phyloP scores from a whole-genome alignment of 768 basidiomycete species.

The Auricularia cornea region DNA sequence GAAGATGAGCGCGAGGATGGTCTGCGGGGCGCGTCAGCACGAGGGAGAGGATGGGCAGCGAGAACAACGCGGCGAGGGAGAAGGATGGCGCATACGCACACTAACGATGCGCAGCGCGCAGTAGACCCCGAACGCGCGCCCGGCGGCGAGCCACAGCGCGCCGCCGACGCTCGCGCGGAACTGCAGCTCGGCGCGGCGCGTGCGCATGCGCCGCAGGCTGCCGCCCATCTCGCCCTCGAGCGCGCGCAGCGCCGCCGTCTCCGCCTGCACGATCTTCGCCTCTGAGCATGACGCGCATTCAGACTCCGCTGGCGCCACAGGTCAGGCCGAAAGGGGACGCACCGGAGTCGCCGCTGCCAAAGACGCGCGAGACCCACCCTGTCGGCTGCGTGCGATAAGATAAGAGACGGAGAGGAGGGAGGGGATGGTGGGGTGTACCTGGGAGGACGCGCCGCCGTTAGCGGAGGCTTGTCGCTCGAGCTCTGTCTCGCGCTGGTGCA shows the following conservation, averaged over 20 bases:
- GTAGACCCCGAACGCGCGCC: slow-evolving; percentile 55
- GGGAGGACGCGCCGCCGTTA: no score
- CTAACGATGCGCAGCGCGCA: slow-evolving; percentile 54
- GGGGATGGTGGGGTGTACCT: no score
- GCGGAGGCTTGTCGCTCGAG: slow-evolving; percentile 4
- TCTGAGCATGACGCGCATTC: neutral
- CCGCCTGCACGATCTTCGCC: slow-evolving; percentile 32
- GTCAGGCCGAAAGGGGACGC: no score
- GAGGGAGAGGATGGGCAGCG: no score
- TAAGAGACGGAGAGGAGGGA: no score
- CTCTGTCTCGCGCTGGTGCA: slow-evolving; percentile 10
- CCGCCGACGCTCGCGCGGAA: slow-evolving; percentile 52
- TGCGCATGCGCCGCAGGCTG: slow-evolving; percentile 44
- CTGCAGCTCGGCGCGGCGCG: slow-evolving; percentile 38
- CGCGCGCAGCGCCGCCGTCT: slow-evolving; percentile 55
- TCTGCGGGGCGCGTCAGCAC: slow-evolving; percentile 16
- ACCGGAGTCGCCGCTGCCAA: neutral
- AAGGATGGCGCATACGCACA: slow-evolving; percentile 32
- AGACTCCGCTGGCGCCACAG: no score
- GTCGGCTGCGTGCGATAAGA: no score
- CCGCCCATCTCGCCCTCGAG: slow-evolving; percentile 60
- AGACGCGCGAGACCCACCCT: neutral
- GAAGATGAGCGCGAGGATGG: slow-evolving; percentile 25
- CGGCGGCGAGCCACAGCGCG: slow-evolving; percentile 35
- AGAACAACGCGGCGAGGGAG: neutral